Percentiles rank a stretch among this genome's conserved stretches.
Conservation (phyloP, 345 rosid species). For the Draba incana region DNA sequence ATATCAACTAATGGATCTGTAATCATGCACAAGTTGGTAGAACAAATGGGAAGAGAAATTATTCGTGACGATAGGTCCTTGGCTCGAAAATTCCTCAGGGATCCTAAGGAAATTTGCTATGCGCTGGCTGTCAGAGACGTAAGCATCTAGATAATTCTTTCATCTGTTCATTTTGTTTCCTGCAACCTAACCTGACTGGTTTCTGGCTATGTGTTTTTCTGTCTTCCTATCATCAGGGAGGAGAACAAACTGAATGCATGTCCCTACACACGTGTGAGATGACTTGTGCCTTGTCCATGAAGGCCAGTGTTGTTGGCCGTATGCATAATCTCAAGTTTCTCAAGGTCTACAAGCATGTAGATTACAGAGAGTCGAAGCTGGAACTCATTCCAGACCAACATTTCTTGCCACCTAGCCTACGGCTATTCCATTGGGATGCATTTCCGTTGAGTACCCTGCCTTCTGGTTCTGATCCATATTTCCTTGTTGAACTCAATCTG, state of each 20-base stretch:
- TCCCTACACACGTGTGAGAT: background rate
- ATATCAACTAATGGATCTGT: background rate
- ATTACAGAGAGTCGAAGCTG: background rate
- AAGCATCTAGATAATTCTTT: no score
- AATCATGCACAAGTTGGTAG: conserved; percentile 3
- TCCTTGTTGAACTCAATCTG: background rate
- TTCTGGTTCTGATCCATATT: background rate
- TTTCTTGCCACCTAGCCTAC: background rate
- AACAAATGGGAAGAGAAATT: conserved; percentile 4
- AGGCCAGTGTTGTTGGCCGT: no score
- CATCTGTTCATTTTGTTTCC: no score
- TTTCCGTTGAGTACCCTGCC: conserved; percentile 1
- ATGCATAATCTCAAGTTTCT: conserved; percentile 6
- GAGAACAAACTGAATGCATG: background rate
- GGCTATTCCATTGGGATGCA: conserved; percentile 3
- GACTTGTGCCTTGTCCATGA: background rate
- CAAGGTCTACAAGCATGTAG: background rate
- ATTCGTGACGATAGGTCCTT: no score
- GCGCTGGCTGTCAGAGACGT: no score
- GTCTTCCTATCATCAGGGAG: background rate
- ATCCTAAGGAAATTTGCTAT: no score
- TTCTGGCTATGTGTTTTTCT: no score
- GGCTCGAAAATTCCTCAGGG: no score
- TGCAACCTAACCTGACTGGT: no score
- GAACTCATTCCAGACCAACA: background rate